Evolutionary conservation across 306 rosid species (phyloP), one percentile per base, ranked within the genome.

Genomic region (Vicia sativa): DNA sequence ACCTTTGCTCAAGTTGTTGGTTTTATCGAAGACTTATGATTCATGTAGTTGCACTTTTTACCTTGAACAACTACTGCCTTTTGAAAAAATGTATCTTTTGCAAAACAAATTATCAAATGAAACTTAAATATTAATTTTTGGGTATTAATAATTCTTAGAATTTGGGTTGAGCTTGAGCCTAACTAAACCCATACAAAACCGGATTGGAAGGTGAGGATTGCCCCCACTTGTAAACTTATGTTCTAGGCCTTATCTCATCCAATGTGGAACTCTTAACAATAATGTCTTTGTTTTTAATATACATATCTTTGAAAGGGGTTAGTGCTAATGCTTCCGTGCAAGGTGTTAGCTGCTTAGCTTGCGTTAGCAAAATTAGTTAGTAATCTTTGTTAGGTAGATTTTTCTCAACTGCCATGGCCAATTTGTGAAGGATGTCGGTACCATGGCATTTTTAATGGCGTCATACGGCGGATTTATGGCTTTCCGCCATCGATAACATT

Each of bases 11-110:
- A 34, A 34, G 38, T 34, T 31, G 35, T 31, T 31, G 1, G 35
- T 31, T 31, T 5, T 31, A 31, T 70, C 55, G 35, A 21, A 41
- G 65, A 42, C 21, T 43, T 58, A 19, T 48, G 66, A 77, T 11
- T 52, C 35, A 0, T 70, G 63, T 13, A 26, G 9, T 77, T 71
- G 68, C 50, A 66, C 49, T 28, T 37, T 71, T 56, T 43, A 48
- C 41, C 65, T 37, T 71, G 57, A 16, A 35, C 56, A 63, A 35
- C 13, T n/a, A 34, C 8, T 37, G 42, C 12, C 16, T 19, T 69
- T 58, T 66, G 53, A 53, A 67, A 6, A 59, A 60, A 26, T 60
- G 11, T 28, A 25, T 66, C 19, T 52, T 50, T 48, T 59, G 19
- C n/a, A 31, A 15, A 70, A n/a, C 14, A 44, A 44, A 44, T 13